phyloP scores from a whole-genome alignment of 2,329 filamentous ascomycete genomes.

The Exophiala oligosperma region DNA sequence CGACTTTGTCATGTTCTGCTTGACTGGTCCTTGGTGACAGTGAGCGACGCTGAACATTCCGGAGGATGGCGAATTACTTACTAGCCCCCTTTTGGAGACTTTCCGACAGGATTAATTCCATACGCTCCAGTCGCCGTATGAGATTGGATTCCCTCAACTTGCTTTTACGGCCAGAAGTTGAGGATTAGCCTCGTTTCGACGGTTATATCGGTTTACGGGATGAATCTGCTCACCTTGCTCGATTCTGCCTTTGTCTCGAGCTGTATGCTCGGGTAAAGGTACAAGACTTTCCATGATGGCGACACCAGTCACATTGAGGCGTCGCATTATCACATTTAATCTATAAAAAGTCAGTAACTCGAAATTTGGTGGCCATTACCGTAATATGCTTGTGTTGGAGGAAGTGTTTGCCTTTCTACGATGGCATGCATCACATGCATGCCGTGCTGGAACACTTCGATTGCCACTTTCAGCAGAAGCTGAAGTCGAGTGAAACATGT shows the following conservation, averaged over 20 bases:
- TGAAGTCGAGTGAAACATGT: constrained; percentile 1
- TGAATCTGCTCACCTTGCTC: neutral
- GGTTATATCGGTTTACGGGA: too few relatives aligned
- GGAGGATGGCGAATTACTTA: neutral
- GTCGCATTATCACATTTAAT: constrained; percentile 49
- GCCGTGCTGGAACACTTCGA: neutral
- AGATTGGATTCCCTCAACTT: constrained; percentile 33
- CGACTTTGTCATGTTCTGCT: neutral
- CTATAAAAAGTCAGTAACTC: constrained; percentile 31
- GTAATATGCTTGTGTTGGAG: too few relatives aligned
- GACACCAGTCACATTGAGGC: constrained; percentile 15
- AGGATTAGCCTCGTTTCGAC: neutral
- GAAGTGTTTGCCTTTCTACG: constrained; percentile 44
- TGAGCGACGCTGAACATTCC: too few relatives aligned
- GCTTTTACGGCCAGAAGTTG: neutral
- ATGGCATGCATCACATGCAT: constrained; percentile 53
- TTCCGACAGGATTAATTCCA: constrained; percentile 41
- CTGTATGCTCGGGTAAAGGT: constrained; percentile 43
- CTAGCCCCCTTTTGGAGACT: constrained; percentile 25
- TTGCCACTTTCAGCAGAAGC: neutral
- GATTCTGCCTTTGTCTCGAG: constrained; percentile 28
- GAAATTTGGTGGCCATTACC: neutral
- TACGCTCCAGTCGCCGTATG: constrained; percentile 41
- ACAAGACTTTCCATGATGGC: constrained; percentile 36
- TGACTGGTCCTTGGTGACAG: neutral